Evolutionary conservation across 192 early-diverging fungal genomes (phyloP).

Genomic region (Nowakowskiella sp.): DNA sequence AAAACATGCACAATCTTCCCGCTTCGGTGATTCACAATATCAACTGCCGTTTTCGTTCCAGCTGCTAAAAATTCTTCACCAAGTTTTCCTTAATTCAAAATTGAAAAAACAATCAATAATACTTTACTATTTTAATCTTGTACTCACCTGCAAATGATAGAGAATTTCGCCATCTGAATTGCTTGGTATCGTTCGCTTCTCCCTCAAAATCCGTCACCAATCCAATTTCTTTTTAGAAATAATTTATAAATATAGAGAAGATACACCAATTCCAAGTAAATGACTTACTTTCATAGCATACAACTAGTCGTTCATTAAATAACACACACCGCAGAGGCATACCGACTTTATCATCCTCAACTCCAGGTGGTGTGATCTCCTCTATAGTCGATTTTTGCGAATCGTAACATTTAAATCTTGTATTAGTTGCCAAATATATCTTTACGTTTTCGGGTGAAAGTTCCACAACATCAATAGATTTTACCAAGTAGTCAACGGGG

Average conservation of each 20-base stretch:
- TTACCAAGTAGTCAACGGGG: slow-evolving; percentile 21
- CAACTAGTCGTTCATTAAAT: slow-evolving; percentile 20
- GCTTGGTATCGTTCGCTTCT: slow-evolving; percentile 1
- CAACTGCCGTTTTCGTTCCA: slow-evolving; percentile 40
- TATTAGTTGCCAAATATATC: slow-evolving; percentile 22
- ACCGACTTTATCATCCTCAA: slow-evolving; percentile 26
- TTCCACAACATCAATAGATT: slow-evolving; percentile 33
- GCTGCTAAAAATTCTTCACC: slow-evolving; percentile 36
- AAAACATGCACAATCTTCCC: slow-evolving; percentile 52
- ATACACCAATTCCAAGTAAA: slow-evolving; percentile 8
- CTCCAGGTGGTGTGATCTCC: slow-evolving; percentile 21
- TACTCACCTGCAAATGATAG: slow-evolving; percentile 36
- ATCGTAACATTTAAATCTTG: slow-evolving; percentile 33
- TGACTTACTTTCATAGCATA: slow-evolving; percentile 36
- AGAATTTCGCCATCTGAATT: slow-evolving; percentile 41
- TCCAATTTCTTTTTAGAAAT: slow-evolving; percentile 9
- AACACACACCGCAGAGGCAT: slow-evolving; percentile 24
- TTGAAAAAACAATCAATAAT: not conserved
- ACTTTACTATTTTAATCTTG: slow-evolving; percentile 1
- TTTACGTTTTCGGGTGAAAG: slow-evolving; percentile 20
- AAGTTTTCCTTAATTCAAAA: slow-evolving; percentile 27
- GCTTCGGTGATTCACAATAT: slow-evolving; percentile 36
- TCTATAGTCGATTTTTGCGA: slow-evolving; percentile 32
- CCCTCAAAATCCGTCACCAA: slow-evolving; percentile 3
- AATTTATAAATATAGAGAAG: not conserved